Evolutionary conservation across 2,329 filamentous ascomycete genomes (phyloP).

Genomic region (Aspergillus sclerotialis): DNA sequence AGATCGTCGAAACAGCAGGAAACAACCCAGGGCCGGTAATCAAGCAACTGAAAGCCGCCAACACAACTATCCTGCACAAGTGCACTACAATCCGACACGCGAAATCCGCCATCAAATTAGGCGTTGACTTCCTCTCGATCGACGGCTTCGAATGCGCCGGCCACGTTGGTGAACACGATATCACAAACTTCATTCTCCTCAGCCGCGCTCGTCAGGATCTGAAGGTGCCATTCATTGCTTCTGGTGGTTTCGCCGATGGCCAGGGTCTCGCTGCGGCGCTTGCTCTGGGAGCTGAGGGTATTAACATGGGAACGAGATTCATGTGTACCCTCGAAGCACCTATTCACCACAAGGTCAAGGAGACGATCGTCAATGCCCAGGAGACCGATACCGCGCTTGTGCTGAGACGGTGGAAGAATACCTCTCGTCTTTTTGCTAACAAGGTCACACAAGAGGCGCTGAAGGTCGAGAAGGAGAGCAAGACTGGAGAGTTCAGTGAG

Average conservation of each 20-base stretch:
- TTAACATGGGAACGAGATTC: conserved; percentile 98
- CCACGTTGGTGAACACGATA: conserved; percentile 48
- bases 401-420: conserved; percentile 88
- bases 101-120: conserved; percentile 82
- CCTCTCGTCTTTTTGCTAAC: conserved; percentile 79
- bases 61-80: conserved; percentile 82
- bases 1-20: conserved; percentile 86
- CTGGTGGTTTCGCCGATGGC: conserved; percentile 91
- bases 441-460: conserved; percentile 75
- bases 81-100: conserved; percentile 96
- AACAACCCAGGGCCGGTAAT: conserved; percentile 90
- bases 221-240: conserved; percentile 85
- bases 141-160: conserved; percentile 97
- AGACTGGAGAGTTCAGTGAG: conserved; percentile 80
- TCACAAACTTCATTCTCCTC: conserved; percentile 58
- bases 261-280: conserved; percentile 87
- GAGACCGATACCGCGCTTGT: conserved; percentile 90
- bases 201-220: conserved; percentile 77
- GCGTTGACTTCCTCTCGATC: conserved; percentile 93
- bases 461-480: conserved; percentile 75
- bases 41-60: conserved; percentile 72
- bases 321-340: conserved; percentile 94
- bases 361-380: conserved; percentile 77
- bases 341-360: conserved; percentile 88
- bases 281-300: conserved; percentile 79